A percentile compares a stretch with the other conserved stretches of the same genome.
Evolutionary conservation across 176 grass and related monocot genomes (phyloP).

Genomic region (Bromus sterilis): DNA sequence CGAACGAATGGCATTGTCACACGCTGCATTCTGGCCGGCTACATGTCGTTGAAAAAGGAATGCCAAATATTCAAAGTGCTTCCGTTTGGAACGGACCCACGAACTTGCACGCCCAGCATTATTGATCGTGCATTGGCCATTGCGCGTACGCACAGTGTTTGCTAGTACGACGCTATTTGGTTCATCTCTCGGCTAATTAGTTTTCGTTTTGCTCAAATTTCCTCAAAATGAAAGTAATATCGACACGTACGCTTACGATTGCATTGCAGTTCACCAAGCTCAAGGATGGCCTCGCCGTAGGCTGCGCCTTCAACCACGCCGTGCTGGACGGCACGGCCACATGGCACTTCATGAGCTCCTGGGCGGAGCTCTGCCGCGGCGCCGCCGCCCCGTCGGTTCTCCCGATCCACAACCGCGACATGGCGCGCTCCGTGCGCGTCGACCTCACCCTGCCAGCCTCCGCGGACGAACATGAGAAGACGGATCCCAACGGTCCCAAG

Average conservation of each 20-base stretch:
- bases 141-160: not conserved
- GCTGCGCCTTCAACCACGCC: constrained; percentile 94
- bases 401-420: constrained; percentile 53
- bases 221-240: not conserved
- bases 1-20: not conserved
- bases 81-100: not conserved
- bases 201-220: not conserved
- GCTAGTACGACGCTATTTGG: too few relatives aligned
- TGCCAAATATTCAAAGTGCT: not conserved
- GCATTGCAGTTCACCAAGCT: constrained; percentile 74
- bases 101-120: not conserved
- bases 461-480: constrained; percentile 58
- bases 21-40: not conserved
- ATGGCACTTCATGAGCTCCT: constrained; percentile 96
- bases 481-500: constrained; percentile 69
- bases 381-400: not conserved
- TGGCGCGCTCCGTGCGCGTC: constrained; percentile 59
- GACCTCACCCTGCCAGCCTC: constrained; percentile 52
- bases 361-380: constrained; percentile 76
- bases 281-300: constrained; percentile 74
- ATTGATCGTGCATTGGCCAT: not conserved
- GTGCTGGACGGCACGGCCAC: constrained; percentile 89
- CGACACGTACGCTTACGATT: not conserved
- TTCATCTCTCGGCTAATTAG: too few relatives aligned
- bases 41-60: not conserved